Conservation (phyloP, 1,139 yeast species). For the Candida tetrigidarum region DNA sequence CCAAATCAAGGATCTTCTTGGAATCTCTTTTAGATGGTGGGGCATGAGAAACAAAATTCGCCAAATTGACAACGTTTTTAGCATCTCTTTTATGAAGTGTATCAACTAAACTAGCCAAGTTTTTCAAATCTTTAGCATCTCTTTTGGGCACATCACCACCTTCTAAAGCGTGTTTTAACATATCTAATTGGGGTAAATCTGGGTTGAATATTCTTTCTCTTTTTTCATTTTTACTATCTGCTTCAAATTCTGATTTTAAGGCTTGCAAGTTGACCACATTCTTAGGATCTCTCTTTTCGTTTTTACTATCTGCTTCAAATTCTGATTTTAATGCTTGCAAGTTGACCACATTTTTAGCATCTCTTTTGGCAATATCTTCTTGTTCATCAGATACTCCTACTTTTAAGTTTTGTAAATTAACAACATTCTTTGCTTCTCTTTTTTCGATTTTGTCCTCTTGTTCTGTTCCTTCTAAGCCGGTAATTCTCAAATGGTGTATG, state of each 20-base stretch:
- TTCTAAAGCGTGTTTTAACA: conserved; percentile 8
- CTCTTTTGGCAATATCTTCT: conserved; percentile 20
- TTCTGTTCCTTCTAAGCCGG: conserved; percentile 9
- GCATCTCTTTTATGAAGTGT: conserved; percentile 21
- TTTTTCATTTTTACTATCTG: conserved; percentile 9
- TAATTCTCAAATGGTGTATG: conserved; percentile 12
- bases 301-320: not conserved
- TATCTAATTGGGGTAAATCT: conserved; percentile 18
- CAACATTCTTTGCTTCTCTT: conserved; percentile 22
- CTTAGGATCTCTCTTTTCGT: conserved; percentile 10
- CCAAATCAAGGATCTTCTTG: conserved; percentile 22
- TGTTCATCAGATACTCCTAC: conserved; percentile 5
- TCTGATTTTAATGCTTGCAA: conserved; percentile 11
- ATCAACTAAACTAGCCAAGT: no score
- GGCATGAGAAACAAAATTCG: conserved; percentile 13
- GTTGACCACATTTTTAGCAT: conserved; percentile 22
- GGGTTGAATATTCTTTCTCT: not conserved
- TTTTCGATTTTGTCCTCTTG: conserved; percentile 18
- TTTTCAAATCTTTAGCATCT: conserved; percentile 24
- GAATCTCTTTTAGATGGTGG: conserved; percentile 21
- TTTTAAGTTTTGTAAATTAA: conserved; percentile 20
- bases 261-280: conserved; percentile 1
- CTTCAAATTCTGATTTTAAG: conserved; percentile 1
- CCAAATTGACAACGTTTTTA: conserved; percentile 27
- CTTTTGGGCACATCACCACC: conserved; percentile 18